Conservation (phyloP, 2,329 filamentous ascomycete species). For the Scedosporium minutisporum region DNA sequence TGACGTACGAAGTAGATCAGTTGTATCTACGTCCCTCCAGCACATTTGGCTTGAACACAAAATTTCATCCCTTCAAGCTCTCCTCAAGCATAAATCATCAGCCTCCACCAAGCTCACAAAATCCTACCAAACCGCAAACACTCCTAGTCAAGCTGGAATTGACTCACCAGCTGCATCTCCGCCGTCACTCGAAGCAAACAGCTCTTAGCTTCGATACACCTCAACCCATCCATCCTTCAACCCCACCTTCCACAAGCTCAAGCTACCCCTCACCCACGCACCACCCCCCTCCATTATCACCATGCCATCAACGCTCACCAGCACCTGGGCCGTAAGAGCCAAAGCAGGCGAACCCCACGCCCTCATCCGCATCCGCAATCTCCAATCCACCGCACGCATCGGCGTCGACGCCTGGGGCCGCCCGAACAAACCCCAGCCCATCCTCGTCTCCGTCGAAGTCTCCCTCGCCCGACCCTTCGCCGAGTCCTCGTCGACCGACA, state of each 20-base stretch:
- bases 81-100: too few relatives aligned
- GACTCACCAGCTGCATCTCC: neutral
- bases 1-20: too few relatives aligned
- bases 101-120: too few relatives aligned
- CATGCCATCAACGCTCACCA: constrained; percentile 6
- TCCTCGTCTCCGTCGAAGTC: constrained; percentile 50
- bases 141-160: neutral
- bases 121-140: too few relatives aligned
- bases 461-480: constrained; percentile 46
- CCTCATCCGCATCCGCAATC: constrained; percentile 50
- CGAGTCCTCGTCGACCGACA: constrained; percentile 48
- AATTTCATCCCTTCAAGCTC: too few relatives aligned
- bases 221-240: neutral
- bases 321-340: constrained; percentile 25
- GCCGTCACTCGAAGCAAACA: too few relatives aligned
- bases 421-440: constrained; percentile 46
- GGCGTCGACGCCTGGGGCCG: constrained; percentile 62
- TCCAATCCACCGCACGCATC: constrained; percentile 46
- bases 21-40: too few relatives aligned
- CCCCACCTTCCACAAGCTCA: neutral
- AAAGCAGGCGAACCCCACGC: constrained; percentile 36
- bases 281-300: neutral
- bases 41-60: too few relatives aligned
- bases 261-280: neutral
- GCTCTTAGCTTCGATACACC: neutral